Evolutionary conservation across 495 filamentous ascomycete genomes (phyloP).

Genomic region (Aspergillus asperescens): DNA sequence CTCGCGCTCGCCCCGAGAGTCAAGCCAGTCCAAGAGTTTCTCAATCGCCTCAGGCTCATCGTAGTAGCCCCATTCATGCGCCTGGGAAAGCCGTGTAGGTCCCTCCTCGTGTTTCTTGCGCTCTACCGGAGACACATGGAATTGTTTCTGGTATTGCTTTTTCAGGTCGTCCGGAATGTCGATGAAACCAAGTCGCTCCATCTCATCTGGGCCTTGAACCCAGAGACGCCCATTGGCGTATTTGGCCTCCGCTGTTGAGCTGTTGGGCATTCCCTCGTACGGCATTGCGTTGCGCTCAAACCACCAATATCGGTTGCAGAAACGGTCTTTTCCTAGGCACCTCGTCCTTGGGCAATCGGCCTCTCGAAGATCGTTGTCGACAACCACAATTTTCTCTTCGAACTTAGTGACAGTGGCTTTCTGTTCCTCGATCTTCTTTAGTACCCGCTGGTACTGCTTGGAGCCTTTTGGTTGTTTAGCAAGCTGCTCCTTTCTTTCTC

Average conservation of each 20-base stretch:
- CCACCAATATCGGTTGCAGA: slow-evolving; percentile 99
- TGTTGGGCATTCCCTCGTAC: slow-evolving; percentile 78
- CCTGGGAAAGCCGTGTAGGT: slow-evolving; percentile 66
- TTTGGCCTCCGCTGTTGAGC: slow-evolving; percentile 76
- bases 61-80: slow-evolving; percentile 85
- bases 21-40: slow-evolving; percentile 79
- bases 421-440: slow-evolving; percentile 82
- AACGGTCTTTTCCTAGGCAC: slow-evolving; percentile 85
- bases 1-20: slow-evolving; percentile 77
- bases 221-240: slow-evolving; percentile 95
- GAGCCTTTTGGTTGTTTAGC: slow-evolving; percentile 77
- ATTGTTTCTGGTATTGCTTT: slow-evolving; percentile 54
- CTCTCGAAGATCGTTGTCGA: slow-evolving; percentile 90
- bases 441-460: slow-evolving; percentile 82
- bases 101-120: slow-evolving; percentile 86
- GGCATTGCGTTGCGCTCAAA: slow-evolving; percentile 99
- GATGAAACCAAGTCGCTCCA: slow-evolving; percentile 81
- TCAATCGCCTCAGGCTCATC: slow-evolving; percentile 73
- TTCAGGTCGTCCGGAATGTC: slow-evolving; percentile 66
- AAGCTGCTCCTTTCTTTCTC: slow-evolving; percentile 70
- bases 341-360: slow-evolving; percentile 87
- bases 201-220: slow-evolving; percentile 90
- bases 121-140: slow-evolving; percentile 75
- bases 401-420: slow-evolving; percentile 70
- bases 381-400: slow-evolving; percentile 74